These are phyloP conservation scores for Fonsecaea multimorphosa DNA, from an alignment of 2,329 filamentous ascomycete species.

Conservation along the genomic window DNA sequence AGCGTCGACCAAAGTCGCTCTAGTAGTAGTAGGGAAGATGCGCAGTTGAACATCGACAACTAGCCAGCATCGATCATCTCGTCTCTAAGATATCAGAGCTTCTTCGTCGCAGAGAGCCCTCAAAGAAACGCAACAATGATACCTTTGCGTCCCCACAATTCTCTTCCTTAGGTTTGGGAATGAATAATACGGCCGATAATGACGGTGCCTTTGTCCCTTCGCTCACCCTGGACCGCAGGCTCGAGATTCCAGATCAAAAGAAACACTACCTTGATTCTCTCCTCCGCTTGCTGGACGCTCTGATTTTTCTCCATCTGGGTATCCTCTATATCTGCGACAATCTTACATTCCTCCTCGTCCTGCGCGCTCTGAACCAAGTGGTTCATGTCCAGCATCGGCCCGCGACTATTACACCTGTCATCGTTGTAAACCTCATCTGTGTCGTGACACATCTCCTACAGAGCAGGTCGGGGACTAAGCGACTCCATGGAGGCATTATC, in stretches of 20 bases:
- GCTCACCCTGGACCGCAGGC: conserved; percentile 20
- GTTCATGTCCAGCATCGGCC: conserved; percentile 66
- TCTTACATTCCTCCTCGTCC: conserved; percentile 54
- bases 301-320: conserved; percentile 67
- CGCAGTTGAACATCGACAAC: not conserved
- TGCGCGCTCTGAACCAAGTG: conserved; percentile 63
- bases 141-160: conserved; percentile 11
- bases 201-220: conserved; percentile 22
- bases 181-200: conserved; percentile 26
- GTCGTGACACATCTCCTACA: conserved; percentile 63
- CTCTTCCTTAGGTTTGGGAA: conserved; percentile 9
- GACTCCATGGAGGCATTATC: conserved; percentile 66
- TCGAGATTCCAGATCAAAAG: conserved; percentile 45
- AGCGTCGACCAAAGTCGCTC: not conserved
- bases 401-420: conserved; percentile 59
- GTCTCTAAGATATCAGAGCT: not conserved
- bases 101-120: conserved; percentile 1
- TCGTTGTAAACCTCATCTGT: conserved; percentile 62
- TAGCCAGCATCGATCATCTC: not conserved
- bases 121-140: conserved; percentile 16
- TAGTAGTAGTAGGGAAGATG: not conserved
- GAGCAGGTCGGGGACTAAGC: conserved; percentile 55
- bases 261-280: conserved; percentile 60
- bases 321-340: conserved; percentile 69
- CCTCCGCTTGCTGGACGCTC: conserved; percentile 63